Conservation (phyloP, 2,329 filamentous ascomycete species). For the Westerdykella sp. region DNA sequence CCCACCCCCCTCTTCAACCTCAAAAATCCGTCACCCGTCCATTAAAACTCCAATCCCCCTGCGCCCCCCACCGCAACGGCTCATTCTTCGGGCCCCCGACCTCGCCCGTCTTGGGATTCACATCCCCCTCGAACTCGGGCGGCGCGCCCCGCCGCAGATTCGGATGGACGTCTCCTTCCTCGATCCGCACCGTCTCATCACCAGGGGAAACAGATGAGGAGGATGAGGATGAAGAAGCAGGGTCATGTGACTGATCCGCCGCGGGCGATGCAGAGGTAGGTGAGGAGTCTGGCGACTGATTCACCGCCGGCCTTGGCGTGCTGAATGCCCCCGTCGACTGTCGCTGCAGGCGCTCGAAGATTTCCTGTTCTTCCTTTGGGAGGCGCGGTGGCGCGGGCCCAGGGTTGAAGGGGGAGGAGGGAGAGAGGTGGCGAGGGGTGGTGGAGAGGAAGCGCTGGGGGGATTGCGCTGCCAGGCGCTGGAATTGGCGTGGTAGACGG, state of each 20-base stretch:
- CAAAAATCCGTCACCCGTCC: constrained; percentile 87
- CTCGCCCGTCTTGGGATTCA: constrained; percentile 90
- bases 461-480: not conserved
- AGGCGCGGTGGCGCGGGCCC: constrained; percentile 76
- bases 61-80: constrained; percentile 76
- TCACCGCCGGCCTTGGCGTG: constrained; percentile 50
- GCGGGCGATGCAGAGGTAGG: constrained; percentile 5
- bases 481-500: not conserved
- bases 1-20: not conserved
- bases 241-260: constrained; percentile 33
- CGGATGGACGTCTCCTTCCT: constrained; percentile 60
- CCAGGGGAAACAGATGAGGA: too few species aligned
- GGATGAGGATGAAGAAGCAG: not conserved
- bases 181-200: constrained; percentile 34
- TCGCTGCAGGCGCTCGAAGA: constrained; percentile 81
- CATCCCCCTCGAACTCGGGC: constrained; percentile 89
- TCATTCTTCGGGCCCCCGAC: constrained; percentile 97
- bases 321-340: constrained; percentile 70
- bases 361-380: constrained; percentile 79
- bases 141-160: constrained; percentile 69
- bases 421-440: constrained; percentile 3
- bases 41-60: constrained; percentile 86
- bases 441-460: constrained; percentile 15
- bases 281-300: constrained; percentile 23
- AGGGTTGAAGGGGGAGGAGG: constrained; percentile 22